Evolutionary conservation across 805 yeast species (phyloP), one percentile per base, ranked within the genome.

Genomic region (Saccharomyces paradoxus): DNA sequence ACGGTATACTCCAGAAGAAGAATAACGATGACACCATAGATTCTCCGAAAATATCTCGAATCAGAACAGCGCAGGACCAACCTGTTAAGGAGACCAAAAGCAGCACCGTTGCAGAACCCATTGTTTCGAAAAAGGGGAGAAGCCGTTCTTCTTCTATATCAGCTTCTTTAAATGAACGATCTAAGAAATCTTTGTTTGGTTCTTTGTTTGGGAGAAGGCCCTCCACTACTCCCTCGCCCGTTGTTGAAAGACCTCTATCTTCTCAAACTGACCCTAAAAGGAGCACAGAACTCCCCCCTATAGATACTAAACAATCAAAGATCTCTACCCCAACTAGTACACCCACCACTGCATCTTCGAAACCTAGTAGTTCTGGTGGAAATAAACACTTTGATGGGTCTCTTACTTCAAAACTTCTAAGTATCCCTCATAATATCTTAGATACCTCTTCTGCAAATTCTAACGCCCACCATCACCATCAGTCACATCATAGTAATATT

Each of bases 141-240:
- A 32, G 52, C 26, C 56, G 63, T 44, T 57, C 63, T 24, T 32
- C 54, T 4, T 56, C 63, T 2, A 51, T 56, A 3, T 53, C 63
- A 26, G 32, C 60, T 27, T 64, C 66, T 22, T 49, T 59, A 49
- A 58, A 56, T 31, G 68, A 62, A 46, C 62, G 64, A 55, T 61
- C 71, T 14, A 66, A 60, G 46, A 66, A 60, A 55, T 65, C 69
- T 17, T 51, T 66, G 24, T 63, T 64, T 31, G 63, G 64, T 21
- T 63, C 68, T 10, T 31, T 66, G 26, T 68, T 66, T 53, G 63
- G 67, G 13, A 61, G 63, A 50, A 61, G 55, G 48, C 54, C 54
- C 3, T 53, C 56, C 28, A 29, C 55, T 2, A 31, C 61, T 3
- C 31, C 49, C 10, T n/a, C 26, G 22, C 26, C 30, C 21, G 26